Base-by-base conservation (phyloP, 495 filamentous ascomycete genomes). In the Astrothelium subdiscretum region DNA sequence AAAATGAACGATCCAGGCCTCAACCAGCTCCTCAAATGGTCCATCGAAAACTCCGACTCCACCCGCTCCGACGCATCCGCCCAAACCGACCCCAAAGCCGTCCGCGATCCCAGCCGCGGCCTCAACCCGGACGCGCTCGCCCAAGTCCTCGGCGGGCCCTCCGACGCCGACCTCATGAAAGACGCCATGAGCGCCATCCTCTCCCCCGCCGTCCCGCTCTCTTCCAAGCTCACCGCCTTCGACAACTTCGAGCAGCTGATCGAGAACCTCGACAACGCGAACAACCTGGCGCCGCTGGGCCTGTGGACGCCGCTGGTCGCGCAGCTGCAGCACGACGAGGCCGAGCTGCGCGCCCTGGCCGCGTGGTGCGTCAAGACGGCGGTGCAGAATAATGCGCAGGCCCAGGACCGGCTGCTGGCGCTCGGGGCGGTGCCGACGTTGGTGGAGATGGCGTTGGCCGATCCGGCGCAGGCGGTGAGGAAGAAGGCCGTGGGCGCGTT, bases 221-320 rank as follows among this genome's bases (percentile, higher is more conserved):
- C 92, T 44, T 83, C 92, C 72, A 89, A 89, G 73, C 71, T 95
- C 40, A 84, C 83, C 57, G 95, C 95, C 32, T 95, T 97, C 73
- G 94, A 98, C 80, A 95, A 97, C 77, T 88, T 97, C 59, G 91
- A 97, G 76, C 87, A 95, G 71, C 77, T 97, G 43, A 85, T 97
- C 66, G 94, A 96, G 77, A 81, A 78, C 42, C 81, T 97, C 63
- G 94, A 98, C 77, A 98, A 97, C 75, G 91, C 94, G 54, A 97
- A 96, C 77, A 92, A 96, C 72, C 77, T 96, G 60, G 85, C 85
- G 54, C 80, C 81, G 6, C 76, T 96, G 18, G 81, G 80, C 6
- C 76, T 97, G 57, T 98, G 94, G 94, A 79, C 81, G 6, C 89
- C 89, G 22, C 75, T 98, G 57, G 77, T 96, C 6, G 67, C 75